Evolutionary conservation across 108 stramenopile genomes (phyloP).

Genomic region (Cyclostephanos tholiformis): DNA sequence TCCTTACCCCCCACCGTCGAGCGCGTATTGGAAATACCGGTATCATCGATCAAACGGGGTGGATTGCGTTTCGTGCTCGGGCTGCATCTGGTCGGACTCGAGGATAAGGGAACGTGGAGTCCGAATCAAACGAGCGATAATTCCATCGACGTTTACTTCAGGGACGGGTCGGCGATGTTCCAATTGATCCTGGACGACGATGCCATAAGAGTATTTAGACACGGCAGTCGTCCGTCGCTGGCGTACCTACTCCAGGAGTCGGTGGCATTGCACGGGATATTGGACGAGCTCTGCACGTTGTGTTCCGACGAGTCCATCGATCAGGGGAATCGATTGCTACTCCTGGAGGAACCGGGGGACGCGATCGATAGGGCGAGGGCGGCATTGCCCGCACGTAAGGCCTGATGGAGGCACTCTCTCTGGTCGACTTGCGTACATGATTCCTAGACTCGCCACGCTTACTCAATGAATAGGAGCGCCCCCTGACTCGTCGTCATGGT

Average conservation of each 20-base stretch:
- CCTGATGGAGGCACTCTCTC: conserved; percentile 14
- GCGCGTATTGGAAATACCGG: conserved; percentile 45
- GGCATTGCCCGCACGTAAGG: conserved; percentile 68
- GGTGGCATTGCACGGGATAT: conserved; percentile 60
- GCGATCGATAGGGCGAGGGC: conserved; percentile 58
- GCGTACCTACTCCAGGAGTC: conserved; percentile 72
- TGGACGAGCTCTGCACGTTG: conserved; percentile 68
- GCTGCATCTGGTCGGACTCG: conserved; percentile 68
- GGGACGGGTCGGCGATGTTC: conserved; percentile 69
- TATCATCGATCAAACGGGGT: conserved; percentile 65
- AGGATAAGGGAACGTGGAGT: conserved; percentile 61
- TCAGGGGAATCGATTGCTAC: conserved; percentile 60
- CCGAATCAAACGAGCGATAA: conserved; percentile 56
- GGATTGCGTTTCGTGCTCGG: conserved; percentile 70
- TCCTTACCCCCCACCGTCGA: not conserved
- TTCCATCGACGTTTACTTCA: conserved; percentile 63
- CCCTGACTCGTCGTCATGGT: no score
- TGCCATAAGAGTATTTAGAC: conserved; percentile 50
- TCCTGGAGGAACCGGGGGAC: conserved; percentile 46
- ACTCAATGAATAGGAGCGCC: no score
- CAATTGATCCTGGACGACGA: conserved; percentile 47
- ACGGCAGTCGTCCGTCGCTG: conserved; percentile 61
- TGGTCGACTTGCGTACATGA: no score
- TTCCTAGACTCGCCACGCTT: no score
- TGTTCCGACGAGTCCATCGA: conserved; percentile 61